phyloP scores from a whole-genome alignment of 2,329 filamentous ascomycete genomes.

The Cytospora piceicola region DNA sequence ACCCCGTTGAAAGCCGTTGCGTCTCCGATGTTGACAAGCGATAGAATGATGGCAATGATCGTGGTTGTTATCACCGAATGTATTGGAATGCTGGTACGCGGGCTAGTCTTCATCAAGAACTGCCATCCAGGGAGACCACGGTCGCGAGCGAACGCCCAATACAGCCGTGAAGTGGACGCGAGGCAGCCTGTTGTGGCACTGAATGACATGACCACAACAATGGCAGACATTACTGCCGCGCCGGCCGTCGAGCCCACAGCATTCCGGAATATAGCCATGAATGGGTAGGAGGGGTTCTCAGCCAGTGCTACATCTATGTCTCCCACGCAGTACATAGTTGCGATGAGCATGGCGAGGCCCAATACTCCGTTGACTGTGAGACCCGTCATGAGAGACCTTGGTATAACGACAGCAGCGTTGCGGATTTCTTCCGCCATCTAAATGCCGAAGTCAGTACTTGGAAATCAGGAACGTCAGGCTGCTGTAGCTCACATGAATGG shows the following conservation, averaged over 20 bases:
- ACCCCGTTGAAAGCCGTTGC: constrained; percentile 49
- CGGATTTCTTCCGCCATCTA: constrained; percentile 52
- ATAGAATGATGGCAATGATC: constrained; percentile 33
- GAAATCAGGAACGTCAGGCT: not conserved
- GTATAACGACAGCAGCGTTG: constrained; percentile 54
- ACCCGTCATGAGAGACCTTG: constrained; percentile 53
- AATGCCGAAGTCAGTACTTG: not conserved
- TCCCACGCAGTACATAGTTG: constrained; percentile 57
- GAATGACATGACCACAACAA: constrained; percentile 33
- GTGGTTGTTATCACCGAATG: constrained; percentile 33
- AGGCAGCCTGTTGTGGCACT: constrained; percentile 33
- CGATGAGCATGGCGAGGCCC: constrained; percentile 61
- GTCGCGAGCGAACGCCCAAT: constrained; percentile 38
- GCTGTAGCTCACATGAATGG: constrained; percentile 7
- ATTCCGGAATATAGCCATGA: constrained; percentile 35
- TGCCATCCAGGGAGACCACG: constrained; percentile 32
- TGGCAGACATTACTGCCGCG: constrained; percentile 31
- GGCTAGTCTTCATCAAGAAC: constrained; percentile 8
- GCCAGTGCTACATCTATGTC: constrained; percentile 43
- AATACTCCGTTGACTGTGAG: constrained; percentile 55
- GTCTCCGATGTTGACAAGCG: constrained; percentile 37
- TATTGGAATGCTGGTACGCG: constrained; percentile 31
- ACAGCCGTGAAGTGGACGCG: constrained; percentile 34
- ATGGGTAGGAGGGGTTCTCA: constrained; percentile 36
- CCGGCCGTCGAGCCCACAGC: constrained; percentile 33